These are phyloP conservation scores for Phylloporus rhodoxanthus DNA, from an alignment of 768 basidiomycete species.

Conservation along the genomic window DNA sequence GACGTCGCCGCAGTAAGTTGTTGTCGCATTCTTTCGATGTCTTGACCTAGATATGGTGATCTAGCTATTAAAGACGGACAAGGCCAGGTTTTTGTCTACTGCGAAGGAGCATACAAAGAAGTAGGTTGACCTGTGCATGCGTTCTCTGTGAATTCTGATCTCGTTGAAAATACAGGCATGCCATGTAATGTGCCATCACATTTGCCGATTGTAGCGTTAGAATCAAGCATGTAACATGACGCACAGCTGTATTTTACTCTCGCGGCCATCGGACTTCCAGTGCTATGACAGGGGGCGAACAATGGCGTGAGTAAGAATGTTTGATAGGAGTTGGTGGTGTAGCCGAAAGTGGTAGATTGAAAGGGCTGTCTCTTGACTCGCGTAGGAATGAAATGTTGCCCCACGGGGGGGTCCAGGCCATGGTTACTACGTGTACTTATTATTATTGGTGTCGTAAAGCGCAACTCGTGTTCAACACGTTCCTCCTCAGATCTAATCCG, in stretches of 20 bases:
- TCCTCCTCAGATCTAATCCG: slow-evolving; percentile 38
- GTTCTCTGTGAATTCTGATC: slow-evolving; percentile 4
- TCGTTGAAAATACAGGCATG: slow-evolving; percentile 12
- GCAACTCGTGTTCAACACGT: slow-evolving; percentile 76
- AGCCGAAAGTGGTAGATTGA: slow-evolving; percentile 19
- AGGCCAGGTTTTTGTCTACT: slow-evolving; percentile 61
- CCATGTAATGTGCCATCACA: slow-evolving; percentile 9
- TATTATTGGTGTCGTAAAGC: slow-evolving; percentile 20
- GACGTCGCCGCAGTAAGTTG: slow-evolving; percentile 75
- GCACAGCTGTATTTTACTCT: neutral
- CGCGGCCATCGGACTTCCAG: neutral
- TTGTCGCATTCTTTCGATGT: neutral
- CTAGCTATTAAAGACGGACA: slow-evolving; percentile 74
- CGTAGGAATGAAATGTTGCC: too few relatives aligned
- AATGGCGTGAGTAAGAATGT: too few relatives aligned
- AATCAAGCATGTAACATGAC: neutral
- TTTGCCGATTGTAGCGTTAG: neutral
- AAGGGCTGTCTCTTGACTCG: too few relatives aligned
- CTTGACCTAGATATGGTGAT: slow-evolving; percentile 1
- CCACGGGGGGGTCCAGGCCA: neutral
- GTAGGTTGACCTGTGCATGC: slow-evolving; percentile 34
- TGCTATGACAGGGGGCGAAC: neutral
- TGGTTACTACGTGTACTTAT: neutral
- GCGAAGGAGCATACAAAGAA: slow-evolving; percentile 87
- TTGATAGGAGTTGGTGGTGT: slow-evolving; percentile 1